Evolutionary conservation across 2,329 filamentous ascomycete genomes (phyloP).

Genomic region (Diplodia intermedia): DNA sequence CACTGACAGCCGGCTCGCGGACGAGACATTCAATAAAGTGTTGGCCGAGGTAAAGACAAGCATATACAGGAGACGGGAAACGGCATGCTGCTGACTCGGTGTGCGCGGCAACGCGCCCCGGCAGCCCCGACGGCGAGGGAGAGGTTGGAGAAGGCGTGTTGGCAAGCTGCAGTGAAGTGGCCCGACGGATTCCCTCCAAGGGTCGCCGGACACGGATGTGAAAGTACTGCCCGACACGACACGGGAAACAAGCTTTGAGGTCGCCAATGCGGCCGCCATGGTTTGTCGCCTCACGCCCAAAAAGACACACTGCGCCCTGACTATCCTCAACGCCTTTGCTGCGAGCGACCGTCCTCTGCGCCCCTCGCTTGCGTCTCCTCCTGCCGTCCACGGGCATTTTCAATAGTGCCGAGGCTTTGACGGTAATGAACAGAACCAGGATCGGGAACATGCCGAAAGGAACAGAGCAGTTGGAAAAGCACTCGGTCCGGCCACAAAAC

Average conservation of each 20-base stretch:
- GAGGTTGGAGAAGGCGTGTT: no score
- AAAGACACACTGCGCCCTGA: no score
- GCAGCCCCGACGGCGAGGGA: no score
- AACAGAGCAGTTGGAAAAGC: no score
- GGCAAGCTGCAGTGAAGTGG: no score
- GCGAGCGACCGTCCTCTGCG: background rate
- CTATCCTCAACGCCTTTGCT: no score
- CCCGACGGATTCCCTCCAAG: no score
- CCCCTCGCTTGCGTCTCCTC: conserved; percentile 11
- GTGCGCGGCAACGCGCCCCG: no score
- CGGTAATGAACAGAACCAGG: no score
- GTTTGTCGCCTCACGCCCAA: background rate
- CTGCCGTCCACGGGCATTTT: conserved; percentile 4
- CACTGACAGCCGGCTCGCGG: background rate
- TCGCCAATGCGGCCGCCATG: background rate
- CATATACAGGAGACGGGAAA: background rate
- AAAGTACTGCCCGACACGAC: background rate
- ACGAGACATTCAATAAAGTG: background rate
- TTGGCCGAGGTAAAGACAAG: background rate
- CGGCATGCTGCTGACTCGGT: background rate
- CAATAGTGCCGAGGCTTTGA: conserved; percentile 11
- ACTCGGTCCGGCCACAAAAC: background rate
- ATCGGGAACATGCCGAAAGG: conserved; percentile 3
- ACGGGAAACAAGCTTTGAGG: conserved; percentile 1
- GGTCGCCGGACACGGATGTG: no score